Evolutionary conservation across 2,329 filamentous ascomycete genomes (phyloP).

Genomic region (Apiospora marii): DNA sequence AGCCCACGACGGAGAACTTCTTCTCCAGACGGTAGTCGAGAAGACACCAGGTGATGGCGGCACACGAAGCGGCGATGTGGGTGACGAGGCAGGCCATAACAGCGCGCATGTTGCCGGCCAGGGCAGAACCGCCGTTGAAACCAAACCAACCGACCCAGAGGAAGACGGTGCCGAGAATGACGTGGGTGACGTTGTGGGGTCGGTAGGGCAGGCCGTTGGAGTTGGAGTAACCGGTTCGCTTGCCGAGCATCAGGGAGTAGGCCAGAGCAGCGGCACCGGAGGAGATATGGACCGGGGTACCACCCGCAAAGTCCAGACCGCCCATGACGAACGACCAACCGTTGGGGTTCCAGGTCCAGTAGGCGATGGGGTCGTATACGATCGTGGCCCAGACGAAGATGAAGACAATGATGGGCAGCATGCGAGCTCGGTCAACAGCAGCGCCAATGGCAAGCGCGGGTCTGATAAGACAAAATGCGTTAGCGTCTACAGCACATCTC

Average conservation of each 20-base stretch:
- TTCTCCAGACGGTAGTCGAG: conserved; percentile 90
- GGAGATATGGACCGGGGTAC: conserved; percentile 78
- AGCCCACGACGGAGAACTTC: conserved; percentile 93
- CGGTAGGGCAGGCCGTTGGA: conserved; percentile 70
- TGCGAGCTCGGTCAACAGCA: conserved; percentile 67
- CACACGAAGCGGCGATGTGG: conserved; percentile 83
- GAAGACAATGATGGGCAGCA: conserved; percentile 69
- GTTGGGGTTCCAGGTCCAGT: conserved; percentile 79
- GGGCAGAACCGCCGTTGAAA: conserved; percentile 88
- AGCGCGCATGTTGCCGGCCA: conserved; percentile 83
- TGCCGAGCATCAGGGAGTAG: conserved; percentile 77
- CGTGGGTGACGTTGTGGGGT: conserved; percentile 77
- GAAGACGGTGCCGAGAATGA: conserved; percentile 76
- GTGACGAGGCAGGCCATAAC: conserved; percentile 91
- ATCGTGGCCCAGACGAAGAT: conserved; percentile 76
- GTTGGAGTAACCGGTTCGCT: conserved; percentile 68
- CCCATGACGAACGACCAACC: conserved; percentile 76
- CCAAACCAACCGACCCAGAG: conserved; percentile 97
- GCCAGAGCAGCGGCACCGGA: conserved; percentile 76
- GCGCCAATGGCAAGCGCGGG: conserved; percentile 67
- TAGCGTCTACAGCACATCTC: not conserved
- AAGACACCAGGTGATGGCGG: conserved; percentile 83
- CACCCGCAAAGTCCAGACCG: conserved; percentile 77
- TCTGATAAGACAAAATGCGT: conserved; percentile 40
- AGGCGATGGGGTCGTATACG: conserved; percentile 77